Conservation (phyloP, 139 green algal genomes). For the Chlorella sp. region DNA sequence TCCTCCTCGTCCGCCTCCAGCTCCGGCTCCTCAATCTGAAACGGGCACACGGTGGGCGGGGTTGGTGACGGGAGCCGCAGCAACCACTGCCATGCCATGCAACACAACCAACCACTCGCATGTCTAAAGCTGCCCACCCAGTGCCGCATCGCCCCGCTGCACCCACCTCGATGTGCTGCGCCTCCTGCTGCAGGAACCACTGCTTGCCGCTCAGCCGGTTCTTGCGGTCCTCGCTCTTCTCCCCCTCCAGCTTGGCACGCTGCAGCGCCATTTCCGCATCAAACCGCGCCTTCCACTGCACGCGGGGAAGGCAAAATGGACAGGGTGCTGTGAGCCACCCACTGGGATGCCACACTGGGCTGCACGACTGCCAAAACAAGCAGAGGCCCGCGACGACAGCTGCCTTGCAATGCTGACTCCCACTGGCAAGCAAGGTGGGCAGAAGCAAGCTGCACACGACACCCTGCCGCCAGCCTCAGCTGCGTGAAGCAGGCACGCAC, state of each 20-base stretch:
- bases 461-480: not conserved
- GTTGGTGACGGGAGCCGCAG: no score
- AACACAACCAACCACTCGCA: no score
- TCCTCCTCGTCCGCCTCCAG: conserved; percentile 36
- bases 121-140: no score
- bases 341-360: no score
- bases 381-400: no score
- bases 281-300: no score
- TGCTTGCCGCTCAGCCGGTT: conserved; percentile 68
- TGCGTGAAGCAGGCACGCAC: conserved; percentile 67
- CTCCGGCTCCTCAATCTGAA: conserved; percentile 41
- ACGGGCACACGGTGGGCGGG: not conserved
- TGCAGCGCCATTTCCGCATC: conserved; percentile 35
- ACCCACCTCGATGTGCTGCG: conserved; percentile 38
- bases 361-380: no score
- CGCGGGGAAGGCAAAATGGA: no score
- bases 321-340: not conserved
- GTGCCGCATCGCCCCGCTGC: not conserved
- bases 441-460: no score
- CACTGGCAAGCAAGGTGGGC: no score
- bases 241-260: conserved; percentile 5
- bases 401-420: no score
- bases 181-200: conserved; percentile 75
- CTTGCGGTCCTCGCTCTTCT: conserved; percentile 2
- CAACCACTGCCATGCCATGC: no score